These are phyloP conservation scores for Malus orientalis DNA, from an alignment of 306 rosid genomes.

Conservation along the genomic window DNA sequence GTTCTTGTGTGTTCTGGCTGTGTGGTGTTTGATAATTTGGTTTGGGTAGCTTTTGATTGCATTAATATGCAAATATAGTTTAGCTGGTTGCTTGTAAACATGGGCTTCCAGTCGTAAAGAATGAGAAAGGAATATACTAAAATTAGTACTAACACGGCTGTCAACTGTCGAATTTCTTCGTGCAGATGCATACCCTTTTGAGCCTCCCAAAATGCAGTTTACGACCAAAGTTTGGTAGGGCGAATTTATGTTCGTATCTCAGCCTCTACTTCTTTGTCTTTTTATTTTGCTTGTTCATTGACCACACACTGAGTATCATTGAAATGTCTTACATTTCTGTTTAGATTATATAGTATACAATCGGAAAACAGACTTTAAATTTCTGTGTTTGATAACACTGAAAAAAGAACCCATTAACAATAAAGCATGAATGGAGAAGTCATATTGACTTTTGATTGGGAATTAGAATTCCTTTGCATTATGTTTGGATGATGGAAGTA, in stretches of 20 bases:
- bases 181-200: slow-evolving; percentile 96
- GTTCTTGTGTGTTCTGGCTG: neutral
- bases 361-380: neutral
- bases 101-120: neutral
- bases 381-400: too few relatives aligned
- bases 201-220: slow-evolving; percentile 96
- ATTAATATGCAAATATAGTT: neutral
- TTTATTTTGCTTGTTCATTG: neutral
- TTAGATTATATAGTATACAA: neutral
- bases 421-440: neutral
- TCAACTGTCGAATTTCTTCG: slow-evolving; percentile 1
- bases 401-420: too few relatives aligned
- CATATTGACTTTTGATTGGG: too few relatives aligned
- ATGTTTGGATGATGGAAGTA: too few relatives aligned
- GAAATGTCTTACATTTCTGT: neutral
- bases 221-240: slow-evolving; percentile 87
- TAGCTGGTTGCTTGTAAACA: neutral
- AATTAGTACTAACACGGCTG: neutral
- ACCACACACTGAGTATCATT: neutral
- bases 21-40: neutral
- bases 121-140: neutral
- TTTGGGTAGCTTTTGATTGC: neutral
- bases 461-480: neutral
- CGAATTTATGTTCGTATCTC: neutral
- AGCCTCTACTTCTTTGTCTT: neutral